A percentile compares a stretch with the other conserved stretches of the same genome.
Evolutionary conservation across 257 asterid genomes (phyloP).

Genomic region (Lantana camara): DNA sequence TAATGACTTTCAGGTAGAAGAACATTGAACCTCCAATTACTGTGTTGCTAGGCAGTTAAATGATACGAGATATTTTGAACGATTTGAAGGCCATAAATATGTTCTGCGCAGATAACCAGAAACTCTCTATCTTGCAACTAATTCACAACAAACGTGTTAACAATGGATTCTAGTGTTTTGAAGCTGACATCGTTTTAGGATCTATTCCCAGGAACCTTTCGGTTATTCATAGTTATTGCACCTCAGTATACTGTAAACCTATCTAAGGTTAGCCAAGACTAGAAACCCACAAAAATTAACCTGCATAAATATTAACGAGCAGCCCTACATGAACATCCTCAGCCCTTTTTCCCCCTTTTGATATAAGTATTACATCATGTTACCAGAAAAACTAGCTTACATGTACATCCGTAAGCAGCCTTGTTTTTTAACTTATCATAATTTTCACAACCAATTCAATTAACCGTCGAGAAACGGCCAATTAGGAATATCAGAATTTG

Average conservation of each 20-base stretch:
- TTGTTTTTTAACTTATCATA: too few species aligned
- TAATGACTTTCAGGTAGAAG: not conserved
- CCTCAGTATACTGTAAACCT: too few species aligned
- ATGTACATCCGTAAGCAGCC: too few species aligned
- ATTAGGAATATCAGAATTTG: too few species aligned
- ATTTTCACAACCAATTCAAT: too few species aligned
- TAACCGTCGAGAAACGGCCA: too few species aligned
- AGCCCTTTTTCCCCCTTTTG: too few species aligned
- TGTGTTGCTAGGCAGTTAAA: not conserved
- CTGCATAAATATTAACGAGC: too few species aligned
- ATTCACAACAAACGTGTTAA: not conserved
- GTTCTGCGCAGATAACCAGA: not conserved
- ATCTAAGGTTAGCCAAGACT: not conserved
- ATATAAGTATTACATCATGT: too few species aligned
- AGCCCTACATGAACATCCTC: not conserved
- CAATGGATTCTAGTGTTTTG: not conserved
- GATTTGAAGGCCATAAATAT: not conserved
- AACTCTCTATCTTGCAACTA: slow-evolving; percentile 3
- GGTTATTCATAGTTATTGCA: too few species aligned
- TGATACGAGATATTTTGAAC: slow-evolving; percentile 12
- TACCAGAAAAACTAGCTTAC: too few species aligned
- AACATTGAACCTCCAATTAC: not conserved
- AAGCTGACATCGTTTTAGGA: slow-evolving; percentile 1
- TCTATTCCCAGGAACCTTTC: not conserved
- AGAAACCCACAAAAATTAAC: not conserved